Base-by-base conservation (phyloP, 1,139 yeast species). In the Magnusiomyces ingens region DNA sequence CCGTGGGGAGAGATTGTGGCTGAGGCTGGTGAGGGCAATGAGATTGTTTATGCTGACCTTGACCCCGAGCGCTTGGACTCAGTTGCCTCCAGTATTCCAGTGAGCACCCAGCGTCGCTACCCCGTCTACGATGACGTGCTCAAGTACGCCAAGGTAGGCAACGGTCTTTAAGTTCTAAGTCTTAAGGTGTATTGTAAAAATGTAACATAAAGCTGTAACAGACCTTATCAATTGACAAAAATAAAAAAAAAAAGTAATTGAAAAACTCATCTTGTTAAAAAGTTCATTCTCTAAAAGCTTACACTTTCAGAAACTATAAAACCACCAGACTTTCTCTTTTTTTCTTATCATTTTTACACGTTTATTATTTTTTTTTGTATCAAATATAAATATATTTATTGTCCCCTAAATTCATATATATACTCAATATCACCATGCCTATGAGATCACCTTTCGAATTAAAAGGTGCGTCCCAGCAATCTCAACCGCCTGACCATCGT, bases 11-110 rank as follows among this genome's bases (percentile, higher is more conserved):
- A 80, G 43, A 75, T 89, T 37, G 66, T 89, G 22, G 83, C 84
- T 21, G 95, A 89, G 66, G 95, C 96, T 10, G 95, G 87, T 11
- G 90, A 85, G 62, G 85, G 79, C 5, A 96, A 90, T 67, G 91
- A 83, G 60, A 84, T 87, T 55, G 73, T 89, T 13, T 85, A 81
- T 64, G 95, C 95, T 1, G 90, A 83, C 58, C 75, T 91, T 58
- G 89, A 86, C 59, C 84, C 85, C 2, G 81, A 74, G 13, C 72
- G 75, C 45, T 73, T 90, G 52, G 79, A 79, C 1, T 74, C 76
- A 51, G 82, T 84, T 13, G 81, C 96, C 66, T 71, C 73, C 22
- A 81, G 84, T 15, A 85, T 91, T 57, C 98, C 98, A 0, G 83
- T 91, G 10, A 79, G 82, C 52, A 71, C 73, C 48, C 96, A 91